A percentile compares a stretch with the other conserved stretches of the same genome.
Conservation (phyloP, 2,329 filamentous ascomycete species). For the Aspergillus calidoustus region DNA sequence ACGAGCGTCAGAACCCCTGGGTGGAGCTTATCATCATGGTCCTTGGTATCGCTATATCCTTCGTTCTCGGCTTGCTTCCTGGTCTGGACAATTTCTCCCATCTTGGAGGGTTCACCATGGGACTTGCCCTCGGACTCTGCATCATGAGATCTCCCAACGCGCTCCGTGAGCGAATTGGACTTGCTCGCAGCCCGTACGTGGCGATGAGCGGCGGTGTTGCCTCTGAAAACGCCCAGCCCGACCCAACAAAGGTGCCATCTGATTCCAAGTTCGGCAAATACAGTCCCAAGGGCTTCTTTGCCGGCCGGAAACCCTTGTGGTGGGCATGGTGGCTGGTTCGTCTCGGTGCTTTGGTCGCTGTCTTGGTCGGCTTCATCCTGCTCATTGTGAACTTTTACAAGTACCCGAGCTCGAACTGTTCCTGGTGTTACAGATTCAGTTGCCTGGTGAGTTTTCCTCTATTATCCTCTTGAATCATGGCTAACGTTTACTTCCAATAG, state of each 20-base stretch:
- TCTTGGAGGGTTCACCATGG: constrained; percentile 94
- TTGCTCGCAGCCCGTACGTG: constrained; percentile 71
- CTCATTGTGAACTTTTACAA: constrained; percentile 91
- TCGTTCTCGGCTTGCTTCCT: constrained; percentile 87
- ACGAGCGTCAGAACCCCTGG: constrained; percentile 72
- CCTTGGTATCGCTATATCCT: constrained; percentile 84
- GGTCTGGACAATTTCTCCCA: constrained; percentile 97
- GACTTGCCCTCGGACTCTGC: constrained; percentile 81
- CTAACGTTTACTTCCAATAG: constrained; percentile 30
- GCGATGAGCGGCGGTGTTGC: constrained; percentile 62
- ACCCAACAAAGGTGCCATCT: constrained; percentile 61
- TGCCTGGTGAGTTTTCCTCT: constrained; percentile 73
- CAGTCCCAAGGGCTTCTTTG: constrained; percentile 72
- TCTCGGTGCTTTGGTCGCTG: constrained; percentile 75
- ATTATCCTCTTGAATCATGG: not conserved
- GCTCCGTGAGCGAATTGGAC: constrained; percentile 73
- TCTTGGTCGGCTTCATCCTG: constrained; percentile 82
- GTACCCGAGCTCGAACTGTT: constrained; percentile 70
- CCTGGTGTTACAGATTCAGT: constrained; percentile 94
- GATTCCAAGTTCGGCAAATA: constrained; percentile 9
- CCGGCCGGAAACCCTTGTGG: constrained; percentile 89
- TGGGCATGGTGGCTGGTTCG: constrained; percentile 97
- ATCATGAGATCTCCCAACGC: constrained; percentile 86
- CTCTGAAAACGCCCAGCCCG: constrained; percentile 25
- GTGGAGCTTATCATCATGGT: constrained; percentile 87